phyloP scores from a whole-genome alignment of 768 basidiomycete genomes.

The Boletus subcaerulescens region DNA sequence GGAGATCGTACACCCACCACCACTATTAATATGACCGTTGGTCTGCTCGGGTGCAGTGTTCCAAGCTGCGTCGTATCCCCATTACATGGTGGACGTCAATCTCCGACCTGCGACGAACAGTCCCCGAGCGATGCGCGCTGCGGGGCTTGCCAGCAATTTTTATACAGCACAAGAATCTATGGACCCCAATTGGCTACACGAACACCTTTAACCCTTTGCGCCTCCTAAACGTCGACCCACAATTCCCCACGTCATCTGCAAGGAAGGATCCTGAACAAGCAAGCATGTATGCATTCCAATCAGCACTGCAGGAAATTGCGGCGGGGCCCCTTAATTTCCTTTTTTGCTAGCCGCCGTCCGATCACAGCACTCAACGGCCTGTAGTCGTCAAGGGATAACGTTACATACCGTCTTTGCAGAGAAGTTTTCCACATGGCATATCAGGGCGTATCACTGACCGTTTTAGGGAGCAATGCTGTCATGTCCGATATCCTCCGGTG shows the following conservation, averaged over 20 bases:
- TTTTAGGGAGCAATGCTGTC: slow-evolving; percentile 8
- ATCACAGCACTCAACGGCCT: slow-evolving; percentile 6
- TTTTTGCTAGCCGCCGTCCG: not conserved
- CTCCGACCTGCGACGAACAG: slow-evolving; percentile 18
- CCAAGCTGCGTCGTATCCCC: slow-evolving; percentile 23
- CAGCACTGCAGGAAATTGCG: not conserved
- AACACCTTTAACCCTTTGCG: not conserved
- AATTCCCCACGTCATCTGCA: slow-evolving; percentile 21
- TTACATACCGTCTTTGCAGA: slow-evolving; percentile 3
- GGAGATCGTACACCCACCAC: slow-evolving; percentile 19
- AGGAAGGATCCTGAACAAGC: slow-evolving; percentile 9
- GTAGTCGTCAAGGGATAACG: slow-evolving; percentile 14
- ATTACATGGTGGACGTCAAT: slow-evolving; percentile 15
- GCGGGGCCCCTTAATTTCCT: slow-evolving; percentile 19
- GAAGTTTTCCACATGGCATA: slow-evolving; percentile 21
- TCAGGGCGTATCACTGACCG: slow-evolving; percentile 21
- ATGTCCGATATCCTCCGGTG: slow-evolving; percentile 29
- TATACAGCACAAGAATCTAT: not conserved
- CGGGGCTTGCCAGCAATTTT: slow-evolving; percentile 5
- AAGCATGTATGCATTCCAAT: not conserved
- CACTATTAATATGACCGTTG: slow-evolving; percentile 7
- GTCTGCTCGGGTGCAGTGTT: slow-evolving; percentile 10
- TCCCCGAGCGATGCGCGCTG: slow-evolving; percentile 1
- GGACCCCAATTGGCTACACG: not conserved
- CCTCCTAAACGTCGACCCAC: slow-evolving; percentile 21